Percentiles rank a stretch among this genome's conserved stretches.
Evolutionary conservation across 2,329 filamentous ascomycete genomes (phyloP).

Genomic region (Phyllosticta capitalensis): DNA sequence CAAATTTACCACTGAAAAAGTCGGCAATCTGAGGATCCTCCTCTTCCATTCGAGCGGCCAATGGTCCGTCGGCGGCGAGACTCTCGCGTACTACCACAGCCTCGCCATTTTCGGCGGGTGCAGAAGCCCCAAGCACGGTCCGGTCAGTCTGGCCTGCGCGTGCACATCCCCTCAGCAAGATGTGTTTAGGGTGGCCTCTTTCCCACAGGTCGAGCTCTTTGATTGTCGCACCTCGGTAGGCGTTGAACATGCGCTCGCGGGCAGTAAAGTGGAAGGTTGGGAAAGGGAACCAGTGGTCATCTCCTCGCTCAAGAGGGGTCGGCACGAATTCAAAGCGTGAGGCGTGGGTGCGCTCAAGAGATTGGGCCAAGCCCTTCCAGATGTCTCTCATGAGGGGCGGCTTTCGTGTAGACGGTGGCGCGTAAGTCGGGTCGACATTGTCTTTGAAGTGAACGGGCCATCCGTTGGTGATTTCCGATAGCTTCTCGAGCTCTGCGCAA

Average conservation of each 20-base stretch:
- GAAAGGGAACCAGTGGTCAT: constrained; percentile 7
- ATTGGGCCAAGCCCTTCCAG: neutral
- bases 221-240: neutral
- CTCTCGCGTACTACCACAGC: too few species aligned
- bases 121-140: too few species aligned
- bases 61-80: too few species aligned
- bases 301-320: neutral
- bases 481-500: neutral
- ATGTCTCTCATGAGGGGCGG: constrained; percentile 1
- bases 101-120: too few species aligned
- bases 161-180: too few species aligned
- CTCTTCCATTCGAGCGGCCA: neutral
- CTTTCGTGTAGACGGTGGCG: neutral
- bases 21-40: neutral
- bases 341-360: constrained; percentile 1
- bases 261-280: neutral
- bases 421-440: constrained; percentile 2
- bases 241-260: neutral
- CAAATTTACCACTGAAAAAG: neutral
- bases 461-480: neutral
- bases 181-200: neutral
- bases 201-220: constrained; percentile 3
- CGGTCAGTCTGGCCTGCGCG: too few species aligned
- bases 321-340: neutral
- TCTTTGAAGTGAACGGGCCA: neutral